A percentile compares a stretch with the other conserved stretches of the same genome.
These are phyloP conservation scores for Ascobolus immersus DNA, from an alignment of 495 filamentous ascomycete species.

Conservation along the genomic window DNA sequence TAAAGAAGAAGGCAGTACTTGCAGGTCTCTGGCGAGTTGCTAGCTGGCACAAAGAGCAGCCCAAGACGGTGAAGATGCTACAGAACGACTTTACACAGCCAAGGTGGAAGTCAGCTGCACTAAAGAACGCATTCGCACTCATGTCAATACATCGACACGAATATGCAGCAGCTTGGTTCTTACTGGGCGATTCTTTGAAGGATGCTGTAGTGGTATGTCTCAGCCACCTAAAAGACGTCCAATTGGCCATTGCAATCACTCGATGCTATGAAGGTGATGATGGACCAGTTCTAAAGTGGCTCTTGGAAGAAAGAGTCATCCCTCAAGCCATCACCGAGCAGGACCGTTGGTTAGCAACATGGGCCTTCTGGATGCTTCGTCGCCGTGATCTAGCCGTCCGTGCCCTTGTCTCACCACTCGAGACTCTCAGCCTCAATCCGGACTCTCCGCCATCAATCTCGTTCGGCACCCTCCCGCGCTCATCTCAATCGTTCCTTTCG, in stretches of 20 bases:
- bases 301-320: conserved; percentile 60
- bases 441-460: conserved; percentile 21
- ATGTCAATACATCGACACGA: conserved; percentile 78
- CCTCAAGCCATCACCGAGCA: conserved; percentile 51
- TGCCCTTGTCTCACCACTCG: conserved; percentile 50
- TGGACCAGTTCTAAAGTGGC: conserved; percentile 41
- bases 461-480: conserved; percentile 13
- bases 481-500: conserved; percentile 45
- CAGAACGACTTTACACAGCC: conserved; percentile 67
- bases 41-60: conserved; percentile 66
- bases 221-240: conserved; percentile 61
- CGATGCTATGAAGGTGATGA: conserved; percentile 74
- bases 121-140: conserved; percentile 95
- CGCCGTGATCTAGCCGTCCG: conserved; percentile 63
- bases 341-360: conserved; percentile 82
- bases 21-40: conserved; percentile 93
- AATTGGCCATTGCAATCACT: conserved; percentile 74
- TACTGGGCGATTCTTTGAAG: conserved; percentile 60
- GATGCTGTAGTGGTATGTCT: conserved; percentile 69
- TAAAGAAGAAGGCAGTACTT: conserved; percentile 75
- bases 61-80: conserved; percentile 45
- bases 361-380: conserved; percentile 87
- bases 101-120: conserved; percentile 67
- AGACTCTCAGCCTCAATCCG: conserved; percentile 48
- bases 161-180: conserved; percentile 90